These are phyloP conservation scores for Pyrrhoderma lamaoense DNA, from an alignment of 1,284 basidiomycete species.

Conservation along the genomic window DNA sequence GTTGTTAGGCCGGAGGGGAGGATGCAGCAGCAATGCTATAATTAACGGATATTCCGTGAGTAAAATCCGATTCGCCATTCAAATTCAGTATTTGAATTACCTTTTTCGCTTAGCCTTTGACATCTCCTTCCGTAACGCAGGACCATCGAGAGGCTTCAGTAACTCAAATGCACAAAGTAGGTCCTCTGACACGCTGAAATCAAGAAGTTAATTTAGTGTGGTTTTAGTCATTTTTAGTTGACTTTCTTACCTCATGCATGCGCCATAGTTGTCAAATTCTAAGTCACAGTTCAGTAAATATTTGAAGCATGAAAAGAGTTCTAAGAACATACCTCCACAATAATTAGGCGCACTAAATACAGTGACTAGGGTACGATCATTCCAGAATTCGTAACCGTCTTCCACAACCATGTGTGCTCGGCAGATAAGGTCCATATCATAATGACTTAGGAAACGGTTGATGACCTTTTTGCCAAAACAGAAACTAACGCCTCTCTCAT, in stretches of 20 bases:
- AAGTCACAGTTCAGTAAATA: constrained; percentile 19
- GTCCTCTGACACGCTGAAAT: constrained; percentile 86
- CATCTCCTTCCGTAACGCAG: constrained; percentile 97
- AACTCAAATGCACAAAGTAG: constrained; percentile 96
- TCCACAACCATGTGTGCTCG: constrained; percentile 99
- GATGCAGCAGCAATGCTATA: constrained; percentile 15
- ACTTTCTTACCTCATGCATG: constrained; percentile 72
- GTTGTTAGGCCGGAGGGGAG: constrained; percentile 12
- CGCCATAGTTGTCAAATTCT: constrained; percentile 98
- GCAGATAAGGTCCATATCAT: constrained; percentile 99
- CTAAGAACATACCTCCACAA: constrained; percentile 74
- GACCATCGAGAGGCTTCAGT: constrained; percentile 92
- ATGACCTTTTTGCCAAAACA: constrained; percentile 98
- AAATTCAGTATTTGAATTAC: constrained; percentile 33
- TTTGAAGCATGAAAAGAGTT: constrained; percentile 15
- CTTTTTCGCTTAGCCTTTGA: constrained; percentile 97
- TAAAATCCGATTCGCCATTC: background rate
- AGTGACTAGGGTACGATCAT: constrained; percentile 95
- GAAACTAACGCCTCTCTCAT: constrained; percentile 98
- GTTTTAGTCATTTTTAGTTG: constrained; percentile 7
- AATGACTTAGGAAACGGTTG: constrained; percentile 87
- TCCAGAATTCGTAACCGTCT: constrained; percentile 99
- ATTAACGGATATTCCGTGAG: background rate
- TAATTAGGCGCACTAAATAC: constrained; percentile 98
- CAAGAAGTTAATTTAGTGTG: constrained; percentile 20